Evolutionary conservation across 768 basidiomycete genomes (phyloP).

Genomic region (Rhodotorula babjevae): DNA sequence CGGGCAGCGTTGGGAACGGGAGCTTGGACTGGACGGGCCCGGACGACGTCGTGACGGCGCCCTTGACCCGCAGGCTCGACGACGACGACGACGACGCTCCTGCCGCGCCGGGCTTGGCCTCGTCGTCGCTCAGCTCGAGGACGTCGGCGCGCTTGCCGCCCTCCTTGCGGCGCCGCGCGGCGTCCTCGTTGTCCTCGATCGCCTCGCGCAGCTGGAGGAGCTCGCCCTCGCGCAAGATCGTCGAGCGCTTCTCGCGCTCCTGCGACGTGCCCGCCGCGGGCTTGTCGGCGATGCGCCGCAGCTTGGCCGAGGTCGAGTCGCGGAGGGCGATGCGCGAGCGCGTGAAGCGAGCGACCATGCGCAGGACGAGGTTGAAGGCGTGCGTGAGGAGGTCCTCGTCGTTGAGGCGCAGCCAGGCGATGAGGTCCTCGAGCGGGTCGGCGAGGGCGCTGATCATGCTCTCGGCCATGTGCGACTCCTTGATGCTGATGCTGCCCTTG

Average conservation of each 20-base stretch:
- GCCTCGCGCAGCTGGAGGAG: constrained; percentile 36
- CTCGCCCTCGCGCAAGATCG: constrained; percentile 36
- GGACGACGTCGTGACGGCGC: constrained; percentile 2
- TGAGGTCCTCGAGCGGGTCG: constrained; percentile 69
- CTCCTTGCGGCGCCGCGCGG: constrained; percentile 6
- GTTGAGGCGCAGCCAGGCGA: constrained; percentile 84
- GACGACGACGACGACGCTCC: background rate
- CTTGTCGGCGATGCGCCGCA: constrained; percentile 25
- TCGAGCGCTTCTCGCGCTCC: constrained; percentile 14
- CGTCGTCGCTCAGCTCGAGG: constrained; percentile 30
- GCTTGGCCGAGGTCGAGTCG: constrained; percentile 9
- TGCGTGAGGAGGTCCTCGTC: constrained; percentile 87
- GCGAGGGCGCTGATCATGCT: constrained; percentile 71
- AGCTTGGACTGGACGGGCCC: constrained; percentile 14
- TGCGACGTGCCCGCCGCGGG: background rate
- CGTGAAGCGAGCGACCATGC: constrained; percentile 70
- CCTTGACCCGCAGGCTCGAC: constrained; percentile 14
- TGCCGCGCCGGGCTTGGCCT: background rate
- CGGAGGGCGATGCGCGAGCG: constrained; percentile 47
- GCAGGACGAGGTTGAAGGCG: constrained; percentile 74
- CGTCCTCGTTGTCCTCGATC: constrained; percentile 30
- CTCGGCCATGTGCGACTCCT: constrained; percentile 60
- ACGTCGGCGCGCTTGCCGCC: background rate
- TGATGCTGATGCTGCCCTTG: constrained; percentile 43
- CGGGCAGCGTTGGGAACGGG: background rate